Conservation (phyloP, 805 yeast genomes). For the Candida chauliodis region DNA sequence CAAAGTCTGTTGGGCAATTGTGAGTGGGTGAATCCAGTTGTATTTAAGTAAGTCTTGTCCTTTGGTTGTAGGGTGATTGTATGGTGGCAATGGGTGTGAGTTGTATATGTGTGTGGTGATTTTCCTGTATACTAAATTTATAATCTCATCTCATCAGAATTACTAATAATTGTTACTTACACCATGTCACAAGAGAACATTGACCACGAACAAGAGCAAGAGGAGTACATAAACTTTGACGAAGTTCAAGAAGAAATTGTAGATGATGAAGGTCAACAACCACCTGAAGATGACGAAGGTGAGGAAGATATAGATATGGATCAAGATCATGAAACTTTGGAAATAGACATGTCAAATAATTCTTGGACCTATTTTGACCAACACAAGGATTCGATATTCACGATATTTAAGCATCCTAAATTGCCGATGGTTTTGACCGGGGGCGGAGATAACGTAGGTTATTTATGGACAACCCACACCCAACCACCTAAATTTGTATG, state of each 20-base stretch:
- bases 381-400: conserved; percentile 84
- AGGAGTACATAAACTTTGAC: conserved; percentile 24
- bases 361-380: conserved; percentile 85
- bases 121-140: conserved; percentile 3
- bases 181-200: conserved; percentile 5
- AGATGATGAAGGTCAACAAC: conserved; percentile 20
- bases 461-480: conserved; percentile 88
- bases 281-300: conserved; percentile 33
- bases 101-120: no score
- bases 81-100: no score
- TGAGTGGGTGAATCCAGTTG: no score
- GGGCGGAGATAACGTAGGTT: conserved; percentile 90
- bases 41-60: no score
- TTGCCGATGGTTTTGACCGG: conserved; percentile 88
- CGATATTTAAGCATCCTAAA: conserved; percentile 77
- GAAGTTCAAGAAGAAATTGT: conserved; percentile 35
- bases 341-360: conserved; percentile 85
- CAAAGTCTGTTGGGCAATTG: no score
- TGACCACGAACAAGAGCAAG: conserved; percentile 8
- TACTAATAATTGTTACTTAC: no score
- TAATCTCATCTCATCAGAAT: conserved; percentile 4
- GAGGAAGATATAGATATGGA: conserved; percentile 29
- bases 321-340: conserved; percentile 49
- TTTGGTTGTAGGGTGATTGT: no score
- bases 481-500: conserved; percentile 80